Conservation (phyloP, 768 basidiomycete genomes). For the Amanita polypyramis region DNA sequence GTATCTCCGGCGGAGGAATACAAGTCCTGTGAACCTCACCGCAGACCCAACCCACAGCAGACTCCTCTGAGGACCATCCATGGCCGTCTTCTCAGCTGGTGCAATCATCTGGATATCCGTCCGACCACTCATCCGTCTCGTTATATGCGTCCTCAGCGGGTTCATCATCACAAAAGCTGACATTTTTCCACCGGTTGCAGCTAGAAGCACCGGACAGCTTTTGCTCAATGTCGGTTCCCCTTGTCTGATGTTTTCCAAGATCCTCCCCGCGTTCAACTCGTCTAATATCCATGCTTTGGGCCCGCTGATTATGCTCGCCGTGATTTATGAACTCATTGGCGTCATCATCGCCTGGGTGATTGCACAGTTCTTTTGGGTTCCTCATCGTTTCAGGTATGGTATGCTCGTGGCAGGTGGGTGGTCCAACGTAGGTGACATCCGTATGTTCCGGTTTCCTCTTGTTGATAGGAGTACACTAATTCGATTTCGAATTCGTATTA, state of each 20-base stretch:
- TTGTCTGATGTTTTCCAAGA: constrained; percentile 60
- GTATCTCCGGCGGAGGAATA: too few species aligned
- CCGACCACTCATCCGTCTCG: background rate
- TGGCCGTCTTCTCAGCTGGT: background rate
- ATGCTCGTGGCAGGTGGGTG: constrained; percentile 60
- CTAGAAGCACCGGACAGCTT: constrained; percentile 50
- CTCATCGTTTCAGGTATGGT: constrained; percentile 65
- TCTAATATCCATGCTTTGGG: constrained; percentile 49
- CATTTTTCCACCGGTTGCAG: constrained; percentile 47
- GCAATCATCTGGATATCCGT: background rate
- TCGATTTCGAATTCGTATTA: constrained; percentile 18
- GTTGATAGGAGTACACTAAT: background rate
- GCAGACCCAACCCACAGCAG: too few species aligned
- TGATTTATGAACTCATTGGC: constrained; percentile 51
- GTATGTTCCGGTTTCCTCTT: constrained; percentile 26
- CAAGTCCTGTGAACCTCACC: too few species aligned
- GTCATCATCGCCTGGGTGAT: constrained; percentile 41
- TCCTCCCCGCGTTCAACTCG: constrained; percentile 52
- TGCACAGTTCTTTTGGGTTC: constrained; percentile 64
- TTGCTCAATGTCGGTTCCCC: constrained; percentile 56
- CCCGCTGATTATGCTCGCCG: constrained; percentile 50
- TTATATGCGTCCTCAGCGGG: constrained; percentile 40
- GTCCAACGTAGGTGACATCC: constrained; percentile 62
- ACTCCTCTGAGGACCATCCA: too few species aligned
- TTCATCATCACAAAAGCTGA: constrained; percentile 50